Evolutionary conservation across 2,329 filamentous ascomycete genomes (phyloP).

Genomic region (Fusarium graminum): DNA sequence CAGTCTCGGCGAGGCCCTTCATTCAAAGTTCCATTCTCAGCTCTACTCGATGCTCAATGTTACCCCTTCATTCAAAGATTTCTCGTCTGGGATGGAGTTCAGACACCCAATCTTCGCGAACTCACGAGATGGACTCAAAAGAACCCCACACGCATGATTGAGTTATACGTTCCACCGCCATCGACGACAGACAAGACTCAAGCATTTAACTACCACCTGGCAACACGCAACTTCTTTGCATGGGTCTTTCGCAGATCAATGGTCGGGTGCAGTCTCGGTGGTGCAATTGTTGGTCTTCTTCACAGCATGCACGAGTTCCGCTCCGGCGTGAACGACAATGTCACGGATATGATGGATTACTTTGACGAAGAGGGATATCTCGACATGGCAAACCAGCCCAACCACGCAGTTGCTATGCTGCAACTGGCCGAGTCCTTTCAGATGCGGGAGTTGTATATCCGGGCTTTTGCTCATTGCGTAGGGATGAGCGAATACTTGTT

Average conservation of each 20-base stretch:
- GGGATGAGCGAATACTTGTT: slow-evolving; percentile 77
- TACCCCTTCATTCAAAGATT: slow-evolving; percentile 70
- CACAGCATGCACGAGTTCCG: slow-evolving; percentile 75
- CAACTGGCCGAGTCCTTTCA: slow-evolving; percentile 76
- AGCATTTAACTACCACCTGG: slow-evolving; percentile 72
- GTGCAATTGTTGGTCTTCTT: slow-evolving; percentile 73
- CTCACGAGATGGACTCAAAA: slow-evolving; percentile 52
- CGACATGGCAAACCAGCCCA: slow-evolving; percentile 73
- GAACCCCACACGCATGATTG: slow-evolving; percentile 56
- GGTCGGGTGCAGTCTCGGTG: slow-evolving; percentile 75
- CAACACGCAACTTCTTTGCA: slow-evolving; percentile 81
- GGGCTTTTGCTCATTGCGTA: slow-evolving; percentile 82
- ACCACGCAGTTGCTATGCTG: slow-evolving; percentile 76
- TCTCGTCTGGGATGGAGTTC: slow-evolving; percentile 53
- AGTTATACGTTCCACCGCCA: slow-evolving; percentile 79
- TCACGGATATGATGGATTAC: slow-evolving; percentile 73
- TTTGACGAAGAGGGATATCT: slow-evolving; percentile 78
- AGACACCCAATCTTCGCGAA: slow-evolving; percentile 46
- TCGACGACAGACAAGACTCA: slow-evolving; percentile 64
- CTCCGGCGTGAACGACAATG: slow-evolving; percentile 65
- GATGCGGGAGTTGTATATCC: slow-evolving; percentile 74
- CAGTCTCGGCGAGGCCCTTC: slow-evolving; percentile 75
- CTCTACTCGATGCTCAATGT: slow-evolving; percentile 70
- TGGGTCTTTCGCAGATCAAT: slow-evolving; percentile 75
- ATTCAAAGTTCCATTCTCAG: slow-evolving; percentile 73